Base-by-base conservation (phyloP, 2,329 filamentous ascomycete genomes). In the Penicillium sp. region DNA sequence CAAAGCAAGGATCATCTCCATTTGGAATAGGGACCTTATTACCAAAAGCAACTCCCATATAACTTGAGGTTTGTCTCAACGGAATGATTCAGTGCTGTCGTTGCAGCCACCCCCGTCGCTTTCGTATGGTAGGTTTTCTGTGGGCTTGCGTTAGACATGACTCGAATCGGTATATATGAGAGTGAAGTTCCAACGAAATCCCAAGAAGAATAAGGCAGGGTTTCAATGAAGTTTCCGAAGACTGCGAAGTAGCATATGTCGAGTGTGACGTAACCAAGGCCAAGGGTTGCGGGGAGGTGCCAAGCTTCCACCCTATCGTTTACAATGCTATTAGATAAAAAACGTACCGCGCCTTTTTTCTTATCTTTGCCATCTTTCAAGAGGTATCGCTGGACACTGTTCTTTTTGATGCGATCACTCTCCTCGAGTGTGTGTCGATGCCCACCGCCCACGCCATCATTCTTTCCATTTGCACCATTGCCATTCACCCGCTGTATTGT, bases 31-130 rank as follows among this genome's bases (percentile, higher is more conserved):
- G 18, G n/a, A 36, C n/a, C 29, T 40, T 49, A 47, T 50, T 18
- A 90, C 89, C 91, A 95, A 70, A 91, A 94, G 68, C 89, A 92
- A 62, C 87, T 88, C 23, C 89, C 89, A 67, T 88, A 95, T 2
- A 96, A 77, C 70, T 91, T 92, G 43, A 95, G 71, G 7, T 87
- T 83, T 55, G 83, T 77, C 5, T 91, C 87, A 54, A 83, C 83
- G n/a, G 81, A 78, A 63, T 90, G 91, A 46, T 81, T 85, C 65
- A 84, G 84, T 7, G 83, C 86, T 2, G 90, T 95, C 39, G 78
- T 72, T 42, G 85, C 78, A 18, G 91, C 90, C 47, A 80, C 71
- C 8, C 89, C 90, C 2, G 87, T 89, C 15, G 89, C 85, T 68
- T 85, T 89, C 63, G 85, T 88, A 67, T 86, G 83, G 59, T 86